Conservation (phyloP, 2,329 filamentous ascomycete genomes). For the Sporothrix euskadiensis region DNA sequence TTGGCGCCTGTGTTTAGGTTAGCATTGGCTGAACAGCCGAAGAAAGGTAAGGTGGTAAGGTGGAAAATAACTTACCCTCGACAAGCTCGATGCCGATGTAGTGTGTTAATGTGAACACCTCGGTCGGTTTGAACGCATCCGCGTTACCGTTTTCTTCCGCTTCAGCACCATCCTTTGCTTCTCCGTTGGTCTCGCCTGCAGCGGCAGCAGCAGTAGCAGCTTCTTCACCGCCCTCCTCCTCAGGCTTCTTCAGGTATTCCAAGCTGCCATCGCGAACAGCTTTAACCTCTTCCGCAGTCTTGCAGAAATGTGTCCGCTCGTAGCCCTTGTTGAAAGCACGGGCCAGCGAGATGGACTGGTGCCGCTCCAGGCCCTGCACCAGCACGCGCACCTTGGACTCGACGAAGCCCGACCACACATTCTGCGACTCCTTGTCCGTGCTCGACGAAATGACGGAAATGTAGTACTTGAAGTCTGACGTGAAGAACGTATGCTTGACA, state of each 20-base stretch:
- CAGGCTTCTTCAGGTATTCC: constrained; percentile 50
- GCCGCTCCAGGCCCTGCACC: constrained; percentile 78
- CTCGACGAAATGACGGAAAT: constrained; percentile 83
- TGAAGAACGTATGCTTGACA: constrained; percentile 89
- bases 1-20: constrained; percentile 55
- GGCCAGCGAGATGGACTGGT: constrained; percentile 76
- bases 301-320: constrained; percentile 75
- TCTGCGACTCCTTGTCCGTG: constrained; percentile 78
- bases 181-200: constrained; percentile 24
- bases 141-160: neutral
- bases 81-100: constrained; percentile 86
- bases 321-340: constrained; percentile 94
- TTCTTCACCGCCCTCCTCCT: constrained; percentile 42
- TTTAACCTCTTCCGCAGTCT: constrained; percentile 50
- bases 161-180: neutral
- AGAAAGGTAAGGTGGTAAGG: constrained; percentile 32
- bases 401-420: constrained; percentile 86
- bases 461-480: constrained; percentile 91
- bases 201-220: constrained; percentile 35
- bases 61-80: constrained; percentile 58
- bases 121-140: constrained; percentile 35
- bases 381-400: constrained; percentile 90
- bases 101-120: constrained; percentile 85
- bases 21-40: constrained; percentile 36
- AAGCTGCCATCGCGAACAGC: constrained; percentile 58